Base-by-base conservation (phyloP, 495 filamentous ascomycete genomes). In the Tuber indicum region DNA sequence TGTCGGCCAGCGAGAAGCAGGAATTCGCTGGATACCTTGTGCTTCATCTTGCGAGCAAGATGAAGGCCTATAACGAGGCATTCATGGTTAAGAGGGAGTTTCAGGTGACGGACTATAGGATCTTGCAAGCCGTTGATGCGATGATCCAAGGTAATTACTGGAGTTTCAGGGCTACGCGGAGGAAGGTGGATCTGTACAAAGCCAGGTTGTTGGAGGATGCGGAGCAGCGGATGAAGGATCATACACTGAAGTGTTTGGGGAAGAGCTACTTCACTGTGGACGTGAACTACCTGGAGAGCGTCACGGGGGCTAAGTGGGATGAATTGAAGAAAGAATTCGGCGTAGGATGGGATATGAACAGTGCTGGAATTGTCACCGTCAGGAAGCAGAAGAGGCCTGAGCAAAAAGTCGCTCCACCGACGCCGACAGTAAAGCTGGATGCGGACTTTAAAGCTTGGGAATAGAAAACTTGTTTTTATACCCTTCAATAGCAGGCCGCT, bases 41-140 rank as follows among this genome's bases (percentile, higher is more conserved):
- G 69, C 89, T 98, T 23, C 96, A 99, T 84, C 88, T 93, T 62
- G 94, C 94, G 16, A 97, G 95, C 83, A 89, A 94, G 21, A 89
- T 94, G 79, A 87, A 89, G n/a, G 88, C 97, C 76, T 86, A 97
- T 49, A 87, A 87, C 12, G 87, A 89, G 46, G 96, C 95, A 0
- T 93, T 91, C 79, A 85, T 87, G n/a, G 83, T 91, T 70, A 87
- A 88, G 43, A 86, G 86, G 46, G 81, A 85, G 32, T 89, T 91
- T 81, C 79, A 77, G 9, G 89, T 92, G 72, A 84, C 85, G 39
- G 92, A 92, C 75, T 82, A 86, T 6, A 88, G 89, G 43, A 86
- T 97, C 39, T 89, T 91, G 75, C 86, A 86, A 17, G 87, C 94
- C 8, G 86, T 99, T 46, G 84, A 84, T 71, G 91, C 93, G 23